phyloP scores from a whole-genome alignment of 148 eudicot species.

The Spergularia bocconei region DNA sequence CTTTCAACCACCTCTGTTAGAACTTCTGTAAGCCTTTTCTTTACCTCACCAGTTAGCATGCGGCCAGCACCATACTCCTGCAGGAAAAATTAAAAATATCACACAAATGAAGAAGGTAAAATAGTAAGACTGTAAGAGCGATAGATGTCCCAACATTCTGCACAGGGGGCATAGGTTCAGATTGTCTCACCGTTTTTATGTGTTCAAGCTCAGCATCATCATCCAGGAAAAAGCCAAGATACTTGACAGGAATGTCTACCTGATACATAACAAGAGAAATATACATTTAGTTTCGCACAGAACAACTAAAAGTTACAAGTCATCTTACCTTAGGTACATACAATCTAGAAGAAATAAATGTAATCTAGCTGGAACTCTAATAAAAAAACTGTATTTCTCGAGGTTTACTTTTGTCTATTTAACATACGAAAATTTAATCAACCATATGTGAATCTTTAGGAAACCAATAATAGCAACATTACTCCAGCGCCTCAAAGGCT shows the following conservation, averaged over 20 bases:
- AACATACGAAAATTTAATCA: neutral
- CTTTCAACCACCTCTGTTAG: conserved; percentile 84
- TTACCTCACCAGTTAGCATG: conserved; percentile 92
- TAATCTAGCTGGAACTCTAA: no score
- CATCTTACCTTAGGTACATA: neutral
- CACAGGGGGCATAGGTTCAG: neutral
- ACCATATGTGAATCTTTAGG: neutral
- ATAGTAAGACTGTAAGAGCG: neutral
- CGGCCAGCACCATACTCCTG: conserved; percentile 93
- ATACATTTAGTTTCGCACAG: neutral
- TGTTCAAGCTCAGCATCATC: conserved; percentile 92
- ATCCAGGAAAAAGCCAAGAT: conserved; percentile 95
- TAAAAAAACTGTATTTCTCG: neutral
- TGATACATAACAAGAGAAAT: conserved; percentile 29
- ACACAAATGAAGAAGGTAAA: neutral
- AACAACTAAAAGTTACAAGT: neutral
- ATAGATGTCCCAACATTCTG: neutral
- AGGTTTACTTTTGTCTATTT: neutral
- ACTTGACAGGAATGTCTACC: conserved; percentile 92
- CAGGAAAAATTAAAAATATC: neutral
- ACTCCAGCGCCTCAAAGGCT: no score
- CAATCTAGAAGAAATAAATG: neutral
- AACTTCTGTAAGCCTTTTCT: conserved; percentile 74
- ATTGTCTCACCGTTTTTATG: conserved; percentile 56
- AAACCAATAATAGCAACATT: neutral